Percentiles rank a stretch among this genome's conserved stretches.
These are phyloP conservation scores for Cairneyella variabilis DNA, from an alignment of 495 filamentous ascomycete species.

Conservation along the genomic window DNA sequence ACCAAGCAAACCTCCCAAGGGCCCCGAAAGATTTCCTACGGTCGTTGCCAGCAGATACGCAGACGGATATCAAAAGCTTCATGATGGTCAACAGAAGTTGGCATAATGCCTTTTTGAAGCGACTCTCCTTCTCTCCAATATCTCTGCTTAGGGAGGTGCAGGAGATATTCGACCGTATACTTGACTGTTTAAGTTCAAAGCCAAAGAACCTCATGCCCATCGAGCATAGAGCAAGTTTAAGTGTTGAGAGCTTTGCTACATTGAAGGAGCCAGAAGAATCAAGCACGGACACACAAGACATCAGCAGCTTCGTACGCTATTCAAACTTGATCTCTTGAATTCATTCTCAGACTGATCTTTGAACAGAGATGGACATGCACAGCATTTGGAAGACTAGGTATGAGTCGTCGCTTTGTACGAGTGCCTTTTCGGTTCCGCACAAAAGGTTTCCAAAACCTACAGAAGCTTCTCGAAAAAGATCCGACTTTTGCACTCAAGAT, in stretches of 20 bases:
- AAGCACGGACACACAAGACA: constrained; percentile 32
- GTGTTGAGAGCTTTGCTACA: constrained; percentile 50
- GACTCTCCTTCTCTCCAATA: no score
- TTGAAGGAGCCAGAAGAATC: constrained; percentile 35
- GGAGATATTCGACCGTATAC: constrained; percentile 58
- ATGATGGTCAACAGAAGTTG: no score
- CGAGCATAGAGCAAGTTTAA: constrained; percentile 48
- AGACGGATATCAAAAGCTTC: no score
- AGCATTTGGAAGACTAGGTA: constrained; percentile 57
- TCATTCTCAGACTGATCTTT: constrained; percentile 32
- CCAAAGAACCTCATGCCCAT: constrained; percentile 42
- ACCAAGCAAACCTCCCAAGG: no score
- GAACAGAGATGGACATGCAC: constrained; percentile 56
- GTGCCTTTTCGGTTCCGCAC: constrained; percentile 58
- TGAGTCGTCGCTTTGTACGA: constrained; percentile 55
- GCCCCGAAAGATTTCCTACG: no score
- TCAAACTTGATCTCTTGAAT: no score
- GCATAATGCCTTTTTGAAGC: no score
- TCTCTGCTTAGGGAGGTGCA: constrained; percentile 54
- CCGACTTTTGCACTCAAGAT: constrained; percentile 56
- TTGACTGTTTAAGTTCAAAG: constrained; percentile 35
- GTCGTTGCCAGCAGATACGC: no score
- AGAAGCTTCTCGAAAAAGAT: constrained; percentile 41
- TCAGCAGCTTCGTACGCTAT: constrained; percentile 25
- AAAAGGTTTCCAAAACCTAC: constrained; percentile 53